These are phyloP conservation scores for Leccinum obscurum DNA, from an alignment of 768 basidiomycete species.

Conservation along the genomic window DNA sequence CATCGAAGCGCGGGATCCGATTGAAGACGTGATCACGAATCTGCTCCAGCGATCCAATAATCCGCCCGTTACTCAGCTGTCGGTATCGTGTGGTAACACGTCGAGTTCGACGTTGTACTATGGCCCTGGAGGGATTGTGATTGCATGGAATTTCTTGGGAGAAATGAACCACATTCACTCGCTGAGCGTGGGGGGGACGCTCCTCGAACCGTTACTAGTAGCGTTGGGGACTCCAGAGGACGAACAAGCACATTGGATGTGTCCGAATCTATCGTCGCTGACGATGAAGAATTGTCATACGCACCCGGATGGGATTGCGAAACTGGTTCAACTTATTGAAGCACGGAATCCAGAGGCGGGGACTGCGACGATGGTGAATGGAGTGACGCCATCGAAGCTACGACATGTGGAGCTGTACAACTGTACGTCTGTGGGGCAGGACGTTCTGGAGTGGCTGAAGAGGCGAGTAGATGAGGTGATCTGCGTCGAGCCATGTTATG, in stretches of 20 bases:
- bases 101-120: constrained; percentile 52
- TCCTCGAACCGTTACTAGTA: constrained; percentile 61
- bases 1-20: constrained; percentile 71
- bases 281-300: constrained; percentile 65
- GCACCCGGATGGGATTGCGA: constrained; percentile 62
- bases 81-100: constrained; percentile 56
- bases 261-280: constrained; percentile 60
- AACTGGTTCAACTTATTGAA: constrained; percentile 72
- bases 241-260: constrained; percentile 58
- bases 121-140: constrained; percentile 54
- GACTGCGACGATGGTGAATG: constrained; percentile 38
- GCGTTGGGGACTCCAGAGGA: constrained; percentile 63
- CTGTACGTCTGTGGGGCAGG: constrained; percentile 63
- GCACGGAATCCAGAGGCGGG: constrained; percentile 60
- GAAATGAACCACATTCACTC: constrained; percentile 60
- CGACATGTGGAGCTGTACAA: constrained; percentile 63
- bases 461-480: constrained; percentile 60
- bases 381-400: constrained; percentile 54
- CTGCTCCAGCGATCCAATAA: constrained; percentile 60
- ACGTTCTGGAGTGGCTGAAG: constrained; percentile 69
- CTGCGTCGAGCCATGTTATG: constrained; percentile 59
- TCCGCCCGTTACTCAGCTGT: constrained; percentile 58
- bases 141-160: constrained; percentile 65
- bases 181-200: constrained; percentile 63
- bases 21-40: constrained; percentile 67